phyloP scores from a whole-genome alignment of 768 basidiomycete species.

The Atractiella rhizophila region DNA sequence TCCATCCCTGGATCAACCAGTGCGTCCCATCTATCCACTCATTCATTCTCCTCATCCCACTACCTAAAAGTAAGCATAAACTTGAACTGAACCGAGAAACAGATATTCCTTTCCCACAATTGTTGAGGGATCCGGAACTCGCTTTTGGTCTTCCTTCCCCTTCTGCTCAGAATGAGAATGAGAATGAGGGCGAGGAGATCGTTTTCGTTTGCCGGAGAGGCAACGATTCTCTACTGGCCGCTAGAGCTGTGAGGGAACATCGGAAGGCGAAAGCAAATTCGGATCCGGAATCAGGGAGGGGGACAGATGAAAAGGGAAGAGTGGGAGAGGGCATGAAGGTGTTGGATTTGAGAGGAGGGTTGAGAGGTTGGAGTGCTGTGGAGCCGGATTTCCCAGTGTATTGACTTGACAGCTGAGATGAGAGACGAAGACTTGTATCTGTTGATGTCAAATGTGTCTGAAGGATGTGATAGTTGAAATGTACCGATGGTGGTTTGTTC shows the following conservation, averaged over 20 bases:
- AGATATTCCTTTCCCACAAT: slow-evolving; percentile 49
- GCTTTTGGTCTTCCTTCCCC: slow-evolving; percentile 1
- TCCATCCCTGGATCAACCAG: slow-evolving; percentile 47
- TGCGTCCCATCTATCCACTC: too few species aligned
- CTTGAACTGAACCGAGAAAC: not conserved
- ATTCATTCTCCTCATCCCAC: too few species aligned
- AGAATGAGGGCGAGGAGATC: slow-evolving; percentile 20
- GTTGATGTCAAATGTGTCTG: too few species aligned
- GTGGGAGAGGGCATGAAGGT: slow-evolving; percentile 7
- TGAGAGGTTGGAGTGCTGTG: slow-evolving; percentile 53
- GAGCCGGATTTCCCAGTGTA: slow-evolving; percentile 60
- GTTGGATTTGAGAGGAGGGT: slow-evolving; percentile 45
- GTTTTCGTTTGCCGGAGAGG: slow-evolving; percentile 64
- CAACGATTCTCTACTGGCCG: slow-evolving; percentile 81
- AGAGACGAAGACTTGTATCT: too few species aligned
- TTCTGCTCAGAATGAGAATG: too few species aligned
- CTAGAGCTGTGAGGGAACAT: slow-evolving; percentile 28
- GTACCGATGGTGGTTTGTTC: too few species aligned
- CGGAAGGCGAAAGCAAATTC: slow-evolving; percentile 27
- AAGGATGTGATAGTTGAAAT: too few species aligned
- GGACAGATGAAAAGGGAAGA: not conserved
- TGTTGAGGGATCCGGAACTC: slow-evolving; percentile 32
- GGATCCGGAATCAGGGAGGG: too few species aligned
- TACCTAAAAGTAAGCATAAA: not conserved
- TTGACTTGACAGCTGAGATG: too few species aligned